These are phyloP conservation scores for Cucurbita maxima DNA, from an alignment of 306 rosid genomes.

Conservation along the genomic window DNA sequence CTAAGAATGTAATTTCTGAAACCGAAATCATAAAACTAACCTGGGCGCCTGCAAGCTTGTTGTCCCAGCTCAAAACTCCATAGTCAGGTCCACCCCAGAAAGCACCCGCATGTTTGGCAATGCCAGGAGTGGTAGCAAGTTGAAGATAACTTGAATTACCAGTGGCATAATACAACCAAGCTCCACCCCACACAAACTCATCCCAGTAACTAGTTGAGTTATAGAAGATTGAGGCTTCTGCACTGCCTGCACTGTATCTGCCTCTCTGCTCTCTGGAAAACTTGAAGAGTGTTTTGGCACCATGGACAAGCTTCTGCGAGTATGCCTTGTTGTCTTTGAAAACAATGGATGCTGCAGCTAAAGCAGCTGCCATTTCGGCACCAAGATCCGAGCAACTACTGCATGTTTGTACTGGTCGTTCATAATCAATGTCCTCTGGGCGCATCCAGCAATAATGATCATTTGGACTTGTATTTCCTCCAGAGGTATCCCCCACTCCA, in stretches of 20 bases:
- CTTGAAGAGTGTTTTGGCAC: slow-evolving; percentile 65
- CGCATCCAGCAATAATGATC: slow-evolving; percentile 99
- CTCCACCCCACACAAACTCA: slow-evolving; percentile 91
- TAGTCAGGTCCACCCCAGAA: slow-evolving; percentile 97
- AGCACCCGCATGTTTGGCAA: slow-evolving; percentile 94
- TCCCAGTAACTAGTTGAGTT: slow-evolving; percentile 81
- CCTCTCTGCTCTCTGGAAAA: slow-evolving; percentile 70
- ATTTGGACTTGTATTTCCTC: slow-evolving; percentile 56
- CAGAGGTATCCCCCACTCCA: slow-evolving; percentile 66
- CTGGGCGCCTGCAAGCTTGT: slow-evolving; percentile 99
- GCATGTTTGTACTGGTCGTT: slow-evolving; percentile 54
- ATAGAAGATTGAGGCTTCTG: slow-evolving; percentile 67
- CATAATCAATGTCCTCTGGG: slow-evolving; percentile 88
- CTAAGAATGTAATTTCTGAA: neutral
- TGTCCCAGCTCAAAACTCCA: slow-evolving; percentile 96
- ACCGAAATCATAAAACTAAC: slow-evolving; percentile 20
- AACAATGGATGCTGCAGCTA: slow-evolving; percentile 91
- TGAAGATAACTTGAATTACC: slow-evolving; percentile 75
- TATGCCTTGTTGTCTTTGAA: slow-evolving; percentile 95
- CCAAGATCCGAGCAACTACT: slow-evolving; percentile 70
- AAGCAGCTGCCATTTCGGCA: slow-evolving; percentile 92
- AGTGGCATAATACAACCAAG: slow-evolving; percentile 96
- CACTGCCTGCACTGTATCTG: slow-evolving; percentile 42
- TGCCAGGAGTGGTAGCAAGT: slow-evolving; percentile 71
- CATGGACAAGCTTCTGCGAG: slow-evolving; percentile 90